Evolutionary conservation across 1,139 yeast genomes (phyloP).

Genomic region (Saccharomyces pastorianus): DNA sequence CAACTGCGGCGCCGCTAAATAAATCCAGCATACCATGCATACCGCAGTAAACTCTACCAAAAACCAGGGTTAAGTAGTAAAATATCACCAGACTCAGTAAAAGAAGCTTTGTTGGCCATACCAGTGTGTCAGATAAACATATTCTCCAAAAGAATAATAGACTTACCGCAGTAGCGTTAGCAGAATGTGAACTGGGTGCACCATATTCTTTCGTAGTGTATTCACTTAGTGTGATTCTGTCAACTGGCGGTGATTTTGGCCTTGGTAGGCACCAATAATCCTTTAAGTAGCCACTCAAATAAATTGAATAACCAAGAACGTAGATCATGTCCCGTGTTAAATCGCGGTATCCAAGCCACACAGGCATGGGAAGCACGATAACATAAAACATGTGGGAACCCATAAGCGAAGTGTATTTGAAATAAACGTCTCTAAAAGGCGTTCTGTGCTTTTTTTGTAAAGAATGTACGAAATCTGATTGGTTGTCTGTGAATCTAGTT

Average conservation of each 20-base stretch:
- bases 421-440: conserved; percentile 59
- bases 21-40: conserved; percentile 93
- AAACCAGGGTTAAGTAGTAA: conserved; percentile 59
- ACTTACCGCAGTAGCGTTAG: conserved; percentile 83
- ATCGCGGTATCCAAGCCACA: conserved; percentile 68
- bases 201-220: conserved; percentile 93
- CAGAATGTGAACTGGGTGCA: conserved; percentile 87
- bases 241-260: conserved; percentile 87
- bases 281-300: conserved; percentile 66
- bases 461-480: conserved; percentile 52
- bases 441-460: conserved; percentile 49
- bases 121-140: conserved; percentile 9
- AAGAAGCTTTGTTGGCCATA: conserved; percentile 6
- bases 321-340: conserved; percentile 64
- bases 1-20: conserved; percentile 55
- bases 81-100: conserved; percentile 25
- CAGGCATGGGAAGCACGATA: conserved; percentile 72
- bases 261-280: conserved; percentile 87
- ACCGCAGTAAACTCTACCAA: conserved; percentile 89
- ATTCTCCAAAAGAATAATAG: conserved; percentile 19
- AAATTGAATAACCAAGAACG: conserved; percentile 79
- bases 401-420: conserved; percentile 81
- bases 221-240: conserved; percentile 79
- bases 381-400: conserved; percentile 95
- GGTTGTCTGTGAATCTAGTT: conserved; percentile 55